These are phyloP conservation scores for Mucor mucedo DNA, from an alignment of 371 early-diverging fungal genomes.

Conservation along the genomic window DNA sequence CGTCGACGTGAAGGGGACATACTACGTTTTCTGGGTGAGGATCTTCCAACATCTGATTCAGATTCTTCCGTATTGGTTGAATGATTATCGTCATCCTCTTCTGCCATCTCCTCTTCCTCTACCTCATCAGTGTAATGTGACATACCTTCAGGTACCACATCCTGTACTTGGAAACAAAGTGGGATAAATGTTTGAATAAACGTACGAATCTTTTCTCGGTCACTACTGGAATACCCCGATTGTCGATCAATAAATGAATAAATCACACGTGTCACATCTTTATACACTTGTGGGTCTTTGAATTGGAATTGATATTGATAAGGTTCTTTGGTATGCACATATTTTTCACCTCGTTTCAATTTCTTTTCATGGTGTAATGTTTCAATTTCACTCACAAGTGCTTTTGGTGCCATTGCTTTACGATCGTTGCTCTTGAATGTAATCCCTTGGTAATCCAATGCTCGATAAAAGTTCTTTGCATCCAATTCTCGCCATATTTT, in stretches of 20 bases:
- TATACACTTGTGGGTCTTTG: slow-evolving; percentile 64
- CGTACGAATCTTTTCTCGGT: slow-evolving; percentile 74
- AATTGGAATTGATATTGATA: slow-evolving; percentile 72
- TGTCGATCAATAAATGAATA: slow-evolving; percentile 58
- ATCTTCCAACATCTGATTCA: slow-evolving; percentile 36
- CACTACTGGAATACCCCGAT: slow-evolving; percentile 60
- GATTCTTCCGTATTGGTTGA: slow-evolving; percentile 48
- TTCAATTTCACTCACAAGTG: slow-evolving; percentile 86
- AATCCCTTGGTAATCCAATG: slow-evolving; percentile 94
- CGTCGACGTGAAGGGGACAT: slow-evolving; percentile 26
- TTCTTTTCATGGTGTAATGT: slow-evolving; percentile 49
- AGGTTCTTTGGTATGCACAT: slow-evolving; percentile 40
- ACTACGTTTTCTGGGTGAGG: slow-evolving; percentile 34
- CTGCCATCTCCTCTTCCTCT: slow-evolving; percentile 40
- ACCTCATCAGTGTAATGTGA: slow-evolving; percentile 34
- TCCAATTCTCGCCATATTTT: slow-evolving; percentile 97
- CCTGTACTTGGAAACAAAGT: slow-evolving; percentile 71
- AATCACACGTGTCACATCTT: slow-evolving; percentile 69
- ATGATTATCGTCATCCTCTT: slow-evolving; percentile 45
- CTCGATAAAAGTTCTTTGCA: slow-evolving; percentile 93
- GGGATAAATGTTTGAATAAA: slow-evolving; percentile 79
- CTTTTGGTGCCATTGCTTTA: slow-evolving; percentile 78
- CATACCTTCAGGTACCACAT: slow-evolving; percentile 41
- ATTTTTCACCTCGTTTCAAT: slow-evolving; percentile 9
- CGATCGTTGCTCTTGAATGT: slow-evolving; percentile 91